Evolutionary conservation across 352 stramenopile species (phyloP).

Genomic region (Peronosclerospora sorghi): DNA sequence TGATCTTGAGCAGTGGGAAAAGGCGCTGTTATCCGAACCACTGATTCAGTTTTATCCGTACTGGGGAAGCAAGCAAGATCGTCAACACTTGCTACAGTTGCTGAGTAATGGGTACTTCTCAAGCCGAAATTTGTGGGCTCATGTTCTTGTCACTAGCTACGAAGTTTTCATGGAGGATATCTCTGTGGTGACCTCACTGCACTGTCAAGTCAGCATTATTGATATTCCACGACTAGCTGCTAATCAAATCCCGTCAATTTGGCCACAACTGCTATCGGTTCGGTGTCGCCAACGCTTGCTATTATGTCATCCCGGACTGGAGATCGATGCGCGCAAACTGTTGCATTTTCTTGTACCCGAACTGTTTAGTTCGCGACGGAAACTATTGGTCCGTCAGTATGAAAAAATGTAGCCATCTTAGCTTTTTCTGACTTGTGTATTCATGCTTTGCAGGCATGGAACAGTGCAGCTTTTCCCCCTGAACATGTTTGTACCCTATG

Average conservation of each 20-base stretch:
- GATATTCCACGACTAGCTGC: conserved; percentile 22
- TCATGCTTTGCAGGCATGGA: conserved; percentile 41
- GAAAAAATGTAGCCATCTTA: neutral
- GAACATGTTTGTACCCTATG: conserved; percentile 36
- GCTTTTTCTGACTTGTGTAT: conserved; percentile 2
- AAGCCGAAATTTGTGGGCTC: conserved; percentile 12
- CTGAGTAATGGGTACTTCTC: conserved; percentile 29
- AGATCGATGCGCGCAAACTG: conserved; percentile 35
- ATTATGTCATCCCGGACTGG: conserved; percentile 24
- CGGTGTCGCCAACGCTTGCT: conserved; percentile 57
- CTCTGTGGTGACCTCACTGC: conserved; percentile 22
- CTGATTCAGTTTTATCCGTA: conserved; percentile 35
- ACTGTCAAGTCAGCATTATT: conserved; percentile 37
- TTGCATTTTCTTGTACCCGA: conserved; percentile 61
- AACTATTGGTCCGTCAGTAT: conserved; percentile 46
- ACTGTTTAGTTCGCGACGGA: conserved; percentile 56
- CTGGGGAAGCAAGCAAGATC: conserved; percentile 37
- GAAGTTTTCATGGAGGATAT: conserved; percentile 47
- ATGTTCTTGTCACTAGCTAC: conserved; percentile 50
- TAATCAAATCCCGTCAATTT: conserved; percentile 26
- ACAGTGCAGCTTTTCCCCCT: conserved; percentile 36
- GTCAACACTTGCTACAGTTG: conserved; percentile 23
- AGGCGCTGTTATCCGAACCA: conserved; percentile 14
- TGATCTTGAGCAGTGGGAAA: conserved; percentile 33
- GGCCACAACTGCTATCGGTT: conserved; percentile 39